Evolutionary conservation across 176 grass and related monocot species (phyloP), one percentile per base, ranked within the genome.

Genomic region (Bonia amplexicaulis): DNA sequence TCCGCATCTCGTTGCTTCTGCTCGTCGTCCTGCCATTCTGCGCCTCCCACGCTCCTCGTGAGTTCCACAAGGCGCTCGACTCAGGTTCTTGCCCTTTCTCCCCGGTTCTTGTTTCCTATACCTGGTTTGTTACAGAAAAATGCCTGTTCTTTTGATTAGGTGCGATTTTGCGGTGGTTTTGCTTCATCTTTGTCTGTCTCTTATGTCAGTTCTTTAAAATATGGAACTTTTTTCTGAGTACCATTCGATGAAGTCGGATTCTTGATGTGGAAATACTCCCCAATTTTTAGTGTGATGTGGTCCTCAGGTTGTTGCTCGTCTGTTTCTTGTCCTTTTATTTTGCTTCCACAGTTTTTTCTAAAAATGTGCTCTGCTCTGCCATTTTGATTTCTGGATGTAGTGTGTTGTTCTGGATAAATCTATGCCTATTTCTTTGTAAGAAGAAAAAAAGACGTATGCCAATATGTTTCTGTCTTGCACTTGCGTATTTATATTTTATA

Each of bases 21-120:
- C 87, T 89, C 79, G 42, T 75, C 62, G 67, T 67, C 75, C 69
- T 92, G 15, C 87, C 90, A 12, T 80, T 92, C 79, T 89, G 87
- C 63, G 67, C 52, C 39, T 76, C 71, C 74, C 67, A 25, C 10
- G 67, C 79, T 54, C 68, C 59, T 46, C 58, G 87, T 31, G 67
- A 80, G 68, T 75, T 76, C 51, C 83, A 80, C 35, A 44, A 1
- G 45, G 69, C 79, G 48, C 53, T 53, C 53, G 5, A 11, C 76
- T 67, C 82, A 89, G 87, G 90, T 89, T 83, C 51, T 29, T 61
- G 46, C 10, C 26, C 5, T n/a, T 13, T 26, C 73, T 77, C 49
- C 55, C 11, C 13, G 2, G 3, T 71, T 12, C n/a, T 27, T 37
- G 7, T 70, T 77, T 68, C 23, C 20, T 3, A 39, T 61, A 2